These are phyloP conservation scores for Barnettozyma pratensis DNA, from an alignment of 805 yeast genomes.

Conservation along the genomic window DNA sequence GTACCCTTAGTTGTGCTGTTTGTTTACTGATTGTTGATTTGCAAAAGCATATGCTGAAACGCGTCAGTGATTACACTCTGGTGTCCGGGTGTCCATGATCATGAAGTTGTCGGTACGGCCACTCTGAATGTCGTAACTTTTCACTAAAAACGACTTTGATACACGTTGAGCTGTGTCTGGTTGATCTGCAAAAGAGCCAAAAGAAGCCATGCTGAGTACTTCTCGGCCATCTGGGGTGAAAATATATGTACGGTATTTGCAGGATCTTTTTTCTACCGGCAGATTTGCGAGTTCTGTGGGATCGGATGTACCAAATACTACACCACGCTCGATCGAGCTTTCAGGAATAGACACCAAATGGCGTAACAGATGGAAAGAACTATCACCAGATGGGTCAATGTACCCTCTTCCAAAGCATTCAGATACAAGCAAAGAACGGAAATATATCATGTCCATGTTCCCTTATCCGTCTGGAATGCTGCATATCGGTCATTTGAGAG, in stretches of 20 bases:
- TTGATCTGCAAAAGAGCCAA: too few relatives aligned
- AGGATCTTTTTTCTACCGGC: neutral
- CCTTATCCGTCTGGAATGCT: slow-evolving; percentile 94
- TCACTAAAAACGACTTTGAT: too few relatives aligned
- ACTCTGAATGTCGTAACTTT: too few relatives aligned
- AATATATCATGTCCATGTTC: slow-evolving; percentile 80
- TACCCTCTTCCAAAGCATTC: slow-evolving; percentile 29
- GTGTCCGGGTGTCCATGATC: too few relatives aligned
- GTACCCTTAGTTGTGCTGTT: too few relatives aligned
- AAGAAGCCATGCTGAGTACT: neutral
- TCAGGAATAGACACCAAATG: slow-evolving; percentile 44
- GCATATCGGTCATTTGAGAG: slow-evolving; percentile 93
- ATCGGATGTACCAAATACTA: neutral
- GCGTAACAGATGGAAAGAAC: slow-evolving; percentile 41
- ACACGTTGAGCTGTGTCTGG: too few relatives aligned
- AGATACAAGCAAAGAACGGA: slow-evolving; percentile 26
- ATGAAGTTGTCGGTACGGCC: too few relatives aligned
- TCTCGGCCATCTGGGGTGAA: neutral
- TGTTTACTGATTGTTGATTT: too few relatives aligned
- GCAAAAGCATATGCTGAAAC: too few relatives aligned
- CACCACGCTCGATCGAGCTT: neutral
- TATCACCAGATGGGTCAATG: slow-evolving; percentile 30
- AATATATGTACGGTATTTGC: neutral
- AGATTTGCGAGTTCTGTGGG: neutral
- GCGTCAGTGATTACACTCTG: too few relatives aligned